phyloP scores from a whole-genome alignment of 2,329 filamentous ascomycete genomes.

The Fusarium concolor region DNA sequence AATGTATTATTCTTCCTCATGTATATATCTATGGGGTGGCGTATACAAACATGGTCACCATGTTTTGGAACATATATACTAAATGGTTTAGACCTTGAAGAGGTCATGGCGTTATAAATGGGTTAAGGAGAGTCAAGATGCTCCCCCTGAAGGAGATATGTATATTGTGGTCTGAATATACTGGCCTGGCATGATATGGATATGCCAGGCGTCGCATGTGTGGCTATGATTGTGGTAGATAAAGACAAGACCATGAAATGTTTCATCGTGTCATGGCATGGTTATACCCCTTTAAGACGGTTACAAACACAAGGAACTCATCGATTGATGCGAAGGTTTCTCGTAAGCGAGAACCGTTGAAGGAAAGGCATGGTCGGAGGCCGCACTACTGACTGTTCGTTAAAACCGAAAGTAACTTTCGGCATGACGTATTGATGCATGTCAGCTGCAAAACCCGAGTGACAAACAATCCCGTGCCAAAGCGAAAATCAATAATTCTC shows the following conservation, averaged over 20 bases:
- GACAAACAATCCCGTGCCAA: conserved; percentile 5
- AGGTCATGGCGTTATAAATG: conserved; percentile 13
- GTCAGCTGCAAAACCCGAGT: conserved; percentile 4
- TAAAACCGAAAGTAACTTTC: conserved; percentile 5
- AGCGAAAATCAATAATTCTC: conserved; percentile 24
- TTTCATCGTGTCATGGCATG: background rate
- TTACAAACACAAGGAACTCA: background rate
- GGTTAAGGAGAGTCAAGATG: background rate
- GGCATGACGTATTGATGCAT: conserved; percentile 32
- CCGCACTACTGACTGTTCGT: conserved; percentile 1
- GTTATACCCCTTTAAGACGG: background rate
- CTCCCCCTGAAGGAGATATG: background rate
- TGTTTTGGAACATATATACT: background rate
- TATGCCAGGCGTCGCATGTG: background rate
- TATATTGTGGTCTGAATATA: background rate
- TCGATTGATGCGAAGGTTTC: background rate
- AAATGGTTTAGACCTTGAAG: background rate
- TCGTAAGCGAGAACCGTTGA: background rate
- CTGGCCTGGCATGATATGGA: background rate
- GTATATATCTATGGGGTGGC: conserved; percentile 13
- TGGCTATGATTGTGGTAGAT: background rate
- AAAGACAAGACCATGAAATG: background rate
- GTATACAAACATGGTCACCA: background rate
- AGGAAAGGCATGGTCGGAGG: background rate
- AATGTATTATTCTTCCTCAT: conserved; percentile 2